Base-by-base conservation (phyloP, 768 basidiomycete genomes). In the Vararia minispora region DNA sequence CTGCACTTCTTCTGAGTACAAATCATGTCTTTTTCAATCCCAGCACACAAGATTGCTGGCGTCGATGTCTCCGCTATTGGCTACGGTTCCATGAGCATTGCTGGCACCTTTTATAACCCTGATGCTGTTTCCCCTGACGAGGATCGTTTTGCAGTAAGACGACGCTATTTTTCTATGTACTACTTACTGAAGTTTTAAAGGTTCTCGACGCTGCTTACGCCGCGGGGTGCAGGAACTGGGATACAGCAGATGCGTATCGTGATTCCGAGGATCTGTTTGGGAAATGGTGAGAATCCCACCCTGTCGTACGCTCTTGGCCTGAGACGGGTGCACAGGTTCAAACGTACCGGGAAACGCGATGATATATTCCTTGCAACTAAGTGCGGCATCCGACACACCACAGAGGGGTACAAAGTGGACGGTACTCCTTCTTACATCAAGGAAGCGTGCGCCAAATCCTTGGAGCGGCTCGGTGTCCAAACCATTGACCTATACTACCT, bases 71-170 rank as follows among this genome's bases (percentile, higher is more conserved):
- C 66, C 6, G 68, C 68, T 14, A 63, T 81, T 10, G 76, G 77
- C 2, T 76, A 71, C 41, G 79, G 79, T 5, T 57, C 65, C 6
- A 79, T 79, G 77, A 75, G 72, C 5, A 49, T 78, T 10, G 66
- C 68, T 11, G 59, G 55, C 1, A 60, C 56, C 1, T 60, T 51
- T 29, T 76, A 75, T 40, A 74, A 75, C 14, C n/a, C 73, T 42
- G 73, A 74, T n/a, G 40, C 51, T 2, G 50, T 52, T 0, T 57
- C 57, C 10, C 42, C 62, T 3, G 76, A 81, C 41, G 74, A 79
- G 45, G 73, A 78, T 37, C 62, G 74, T 2, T 65, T 80, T 47
- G 69, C 72, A 66, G 74, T 75, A 35, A 20, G 52, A n/a, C n/a
- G n/a, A n/a, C n/a, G n/a, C n/a, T n/a, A n/a, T n/a, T 14, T 35